Evolutionary conservation across 1,284 basidiomycete genomes (phyloP).

Genomic region (Singerocomus inundabilis): DNA sequence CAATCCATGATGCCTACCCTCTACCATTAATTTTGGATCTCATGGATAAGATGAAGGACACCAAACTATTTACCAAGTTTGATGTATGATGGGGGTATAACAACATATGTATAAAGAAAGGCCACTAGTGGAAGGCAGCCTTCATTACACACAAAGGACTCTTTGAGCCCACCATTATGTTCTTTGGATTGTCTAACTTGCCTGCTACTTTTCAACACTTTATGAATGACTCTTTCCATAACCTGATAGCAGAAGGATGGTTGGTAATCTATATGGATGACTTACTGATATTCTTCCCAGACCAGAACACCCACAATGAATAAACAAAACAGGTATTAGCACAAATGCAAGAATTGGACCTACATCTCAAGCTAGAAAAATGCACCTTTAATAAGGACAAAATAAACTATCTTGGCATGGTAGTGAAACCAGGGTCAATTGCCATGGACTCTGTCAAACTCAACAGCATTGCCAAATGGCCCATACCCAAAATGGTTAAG

Average conservation of each 20-base stretch:
- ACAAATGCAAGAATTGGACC: slow-evolving; percentile 23
- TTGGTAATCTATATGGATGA: slow-evolving; percentile 23
- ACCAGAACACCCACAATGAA: slow-evolving; percentile 7
- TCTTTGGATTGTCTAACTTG: not conserved
- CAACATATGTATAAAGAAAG: slow-evolving; percentile 17
- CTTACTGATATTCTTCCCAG: slow-evolving; percentile 18
- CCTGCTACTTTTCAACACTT: not conserved
- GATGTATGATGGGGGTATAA: not conserved
- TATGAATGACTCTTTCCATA: slow-evolving; percentile 19
- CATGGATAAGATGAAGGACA: slow-evolving; percentile 23
- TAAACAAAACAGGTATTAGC: not conserved
- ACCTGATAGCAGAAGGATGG: slow-evolving; percentile 10
- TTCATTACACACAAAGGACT: slow-evolving; percentile 3
- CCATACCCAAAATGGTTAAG: no score
- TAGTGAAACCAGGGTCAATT: no score
- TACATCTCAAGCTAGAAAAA: slow-evolving; percentile 29
- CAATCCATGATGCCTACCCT: not conserved
- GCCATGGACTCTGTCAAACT: no score
- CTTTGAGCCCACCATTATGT: slow-evolving; percentile 4
- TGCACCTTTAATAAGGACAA: no score
- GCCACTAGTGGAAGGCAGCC: slow-evolving; percentile 16
- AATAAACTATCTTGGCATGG: no score
- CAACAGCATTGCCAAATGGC: no score
- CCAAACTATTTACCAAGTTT: slow-evolving; percentile 21
- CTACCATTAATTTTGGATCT: slow-evolving; percentile 33